Percentiles rank a stretch among this genome's conserved stretches.
These are phyloP conservation scores for Xylariaceae sp. DNA, from an alignment of 2,329 filamentous ascomycete species.

Conservation along the genomic window DNA sequence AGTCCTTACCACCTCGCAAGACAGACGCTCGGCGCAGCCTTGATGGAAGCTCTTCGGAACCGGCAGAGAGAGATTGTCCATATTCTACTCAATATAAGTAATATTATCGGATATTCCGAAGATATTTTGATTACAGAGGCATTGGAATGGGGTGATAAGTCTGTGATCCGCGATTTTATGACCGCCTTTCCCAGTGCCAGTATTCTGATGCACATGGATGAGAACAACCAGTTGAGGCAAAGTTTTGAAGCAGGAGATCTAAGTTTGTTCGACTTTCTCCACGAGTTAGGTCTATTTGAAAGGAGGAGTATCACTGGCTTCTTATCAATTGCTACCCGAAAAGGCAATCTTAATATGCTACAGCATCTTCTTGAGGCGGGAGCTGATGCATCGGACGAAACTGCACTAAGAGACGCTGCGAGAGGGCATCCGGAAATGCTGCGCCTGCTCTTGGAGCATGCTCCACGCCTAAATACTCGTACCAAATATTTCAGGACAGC, in stretches of 20 bases:
- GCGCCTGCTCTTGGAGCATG: background rate
- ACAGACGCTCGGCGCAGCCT: background rate
- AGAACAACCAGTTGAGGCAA: background rate
- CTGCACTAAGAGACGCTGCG: background rate
- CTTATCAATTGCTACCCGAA: background rate
- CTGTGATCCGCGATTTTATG: background rate
- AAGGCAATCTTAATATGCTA: background rate
- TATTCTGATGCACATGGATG: no score
- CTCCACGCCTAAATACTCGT: background rate
- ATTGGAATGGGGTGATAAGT: constrained; percentile 1
- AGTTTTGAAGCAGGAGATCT: background rate
- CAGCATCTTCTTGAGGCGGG: background rate
- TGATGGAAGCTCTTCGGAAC: background rate
- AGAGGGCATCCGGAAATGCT: background rate
- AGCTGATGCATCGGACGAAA: background rate
- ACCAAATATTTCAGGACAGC: background rate
- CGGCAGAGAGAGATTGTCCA: constrained; percentile 1
- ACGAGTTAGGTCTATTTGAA: background rate
- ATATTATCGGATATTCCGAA: no score
- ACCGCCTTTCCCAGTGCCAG: no score
- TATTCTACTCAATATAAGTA: constrained; percentile 3
- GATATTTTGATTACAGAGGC: no score
- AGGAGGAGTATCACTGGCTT: background rate
- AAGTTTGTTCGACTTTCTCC: constrained; percentile 1
- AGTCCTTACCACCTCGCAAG: background rate